Conservation (phyloP, 78 protist genomes). For the Capsaspora owczarzaki region DNA sequence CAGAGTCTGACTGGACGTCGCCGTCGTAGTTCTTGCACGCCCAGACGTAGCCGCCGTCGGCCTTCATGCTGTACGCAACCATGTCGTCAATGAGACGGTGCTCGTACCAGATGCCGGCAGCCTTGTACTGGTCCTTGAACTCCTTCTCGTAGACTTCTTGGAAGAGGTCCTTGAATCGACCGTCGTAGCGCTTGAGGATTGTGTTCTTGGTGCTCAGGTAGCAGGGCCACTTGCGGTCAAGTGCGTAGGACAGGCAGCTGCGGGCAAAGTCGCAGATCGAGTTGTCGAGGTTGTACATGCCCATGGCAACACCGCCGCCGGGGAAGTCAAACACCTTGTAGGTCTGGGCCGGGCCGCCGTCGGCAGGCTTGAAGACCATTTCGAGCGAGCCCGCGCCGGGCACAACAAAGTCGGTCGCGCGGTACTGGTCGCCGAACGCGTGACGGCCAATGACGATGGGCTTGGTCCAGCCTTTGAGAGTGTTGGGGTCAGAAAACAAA, state of each 20-base stretch:
- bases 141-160: conserved; percentile 55
- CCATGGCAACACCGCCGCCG: conserved; percentile 68
- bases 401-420: conserved; percentile 72
- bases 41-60: conserved; percentile 88
- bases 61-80: conserved; percentile 71
- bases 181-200: conserved; percentile 85
- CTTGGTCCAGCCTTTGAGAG: conserved; percentile 77
- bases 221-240: conserved; percentile 54
- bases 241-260: conserved; percentile 60
- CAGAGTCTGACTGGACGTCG: conserved; percentile 88
- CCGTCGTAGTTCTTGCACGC: conserved; percentile 97
- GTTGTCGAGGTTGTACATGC: conserved; percentile 88
- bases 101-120: conserved; percentile 75
- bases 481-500: too few relatives aligned
- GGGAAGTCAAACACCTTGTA: conserved; percentile 58
- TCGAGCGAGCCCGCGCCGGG: conserved; percentile 55
- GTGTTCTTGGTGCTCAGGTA: conserved; percentile 85
- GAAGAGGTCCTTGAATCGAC: conserved; percentile 84
- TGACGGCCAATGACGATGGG: conserved; percentile 89
- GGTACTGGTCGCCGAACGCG: conserved; percentile 85
- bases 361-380: conserved; percentile 54
- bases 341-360: conserved; percentile 50
- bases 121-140: conserved; percentile 25
- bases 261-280: conserved; percentile 76
- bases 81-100: conserved; percentile 90